phyloP scores from a whole-genome alignment of 768 basidiomycete species.

The Leccinum incarnatum region DNA sequence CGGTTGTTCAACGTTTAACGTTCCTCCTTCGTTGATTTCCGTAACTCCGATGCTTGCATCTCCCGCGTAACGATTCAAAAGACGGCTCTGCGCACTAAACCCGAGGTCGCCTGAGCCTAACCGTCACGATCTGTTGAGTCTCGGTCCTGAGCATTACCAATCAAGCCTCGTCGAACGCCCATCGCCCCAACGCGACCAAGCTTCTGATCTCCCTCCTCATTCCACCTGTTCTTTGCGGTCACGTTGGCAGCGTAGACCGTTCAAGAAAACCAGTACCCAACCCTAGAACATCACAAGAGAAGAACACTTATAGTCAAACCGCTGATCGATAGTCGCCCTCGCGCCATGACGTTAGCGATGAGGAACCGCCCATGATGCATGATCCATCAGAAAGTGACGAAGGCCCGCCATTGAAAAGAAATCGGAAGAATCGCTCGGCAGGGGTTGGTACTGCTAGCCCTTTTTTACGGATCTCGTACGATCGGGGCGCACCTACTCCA shows the following conservation, averaged over 20 bases:
- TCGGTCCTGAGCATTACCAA: not conserved
- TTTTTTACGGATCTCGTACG: not conserved
- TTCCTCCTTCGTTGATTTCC: too few species aligned
- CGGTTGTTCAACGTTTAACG: too few species aligned
- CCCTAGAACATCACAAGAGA: not conserved
- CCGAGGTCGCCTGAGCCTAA: not conserved
- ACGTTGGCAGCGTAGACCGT: not conserved
- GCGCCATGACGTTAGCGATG: constrained; percentile 7
- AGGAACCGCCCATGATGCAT: not conserved
- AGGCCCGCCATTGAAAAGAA: constrained; percentile 7
- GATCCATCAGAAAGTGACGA: constrained; percentile 18
- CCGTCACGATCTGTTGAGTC: not conserved
- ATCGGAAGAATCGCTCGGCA: constrained; percentile 7
- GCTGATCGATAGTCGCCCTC: constrained; percentile 3
- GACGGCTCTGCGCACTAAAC: not conserved
- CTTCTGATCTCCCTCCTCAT: not conserved
- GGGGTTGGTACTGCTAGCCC: not conserved
- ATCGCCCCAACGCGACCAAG: not conserved
- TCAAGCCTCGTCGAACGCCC: not conserved
- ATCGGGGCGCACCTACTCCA: constrained; percentile 68
- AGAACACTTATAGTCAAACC: not conserved
- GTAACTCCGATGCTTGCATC: not conserved
- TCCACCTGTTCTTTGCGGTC: not conserved
- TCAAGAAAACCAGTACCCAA: not conserved
- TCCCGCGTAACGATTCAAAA: not conserved